Evolutionary conservation across 1,139 yeast species (phyloP).

Genomic region (Blastobotrys indianensis): DNA sequence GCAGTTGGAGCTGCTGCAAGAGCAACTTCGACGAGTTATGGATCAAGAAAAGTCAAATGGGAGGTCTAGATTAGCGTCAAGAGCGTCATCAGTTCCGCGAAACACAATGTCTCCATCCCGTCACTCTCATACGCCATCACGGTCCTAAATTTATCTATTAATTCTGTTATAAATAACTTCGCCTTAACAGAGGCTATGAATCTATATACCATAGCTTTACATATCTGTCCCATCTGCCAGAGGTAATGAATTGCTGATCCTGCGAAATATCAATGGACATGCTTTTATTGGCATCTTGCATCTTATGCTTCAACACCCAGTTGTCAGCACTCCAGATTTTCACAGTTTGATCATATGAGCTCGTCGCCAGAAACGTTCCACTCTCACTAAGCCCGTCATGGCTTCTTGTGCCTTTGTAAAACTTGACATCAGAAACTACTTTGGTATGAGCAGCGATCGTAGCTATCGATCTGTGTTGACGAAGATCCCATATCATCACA

Average conservation of each 20-base stretch:
- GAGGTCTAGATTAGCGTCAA: slow-evolving; percentile 31
- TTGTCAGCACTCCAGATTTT: slow-evolving; percentile 60
- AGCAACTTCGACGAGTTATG: slow-evolving; percentile 31
- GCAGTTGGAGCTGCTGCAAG: slow-evolving; percentile 29
- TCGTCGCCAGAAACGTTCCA: slow-evolving; percentile 52
- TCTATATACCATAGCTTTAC: slow-evolving; percentile 51
- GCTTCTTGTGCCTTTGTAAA: slow-evolving; percentile 36
- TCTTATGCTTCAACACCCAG: slow-evolving; percentile 54
- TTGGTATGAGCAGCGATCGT: slow-evolving; percentile 75
- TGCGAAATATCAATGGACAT: slow-evolving; percentile 59
- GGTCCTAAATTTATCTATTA: background rate
- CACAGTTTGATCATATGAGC: slow-evolving; percentile 62
- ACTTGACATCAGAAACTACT: slow-evolving; percentile 62
- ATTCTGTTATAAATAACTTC: background rate
- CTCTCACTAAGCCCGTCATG: slow-evolving; percentile 19
- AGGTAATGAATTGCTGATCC: slow-evolving; percentile 43
- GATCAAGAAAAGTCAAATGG: slow-evolving; percentile 29
- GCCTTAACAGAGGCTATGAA: background rate
- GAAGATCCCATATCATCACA: slow-evolving; percentile 80
- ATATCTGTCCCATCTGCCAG: slow-evolving; percentile 83
- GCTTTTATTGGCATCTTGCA: slow-evolving; percentile 64
- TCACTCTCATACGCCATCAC: background rate
- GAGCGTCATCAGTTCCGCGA: slow-evolving; percentile 19
- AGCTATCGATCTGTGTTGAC: slow-evolving; percentile 43
- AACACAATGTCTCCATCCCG: slow-evolving; percentile 8